phyloP scores from a whole-genome alignment of 176 grass and related monocot species.

The Oryza glumipatula region DNA sequence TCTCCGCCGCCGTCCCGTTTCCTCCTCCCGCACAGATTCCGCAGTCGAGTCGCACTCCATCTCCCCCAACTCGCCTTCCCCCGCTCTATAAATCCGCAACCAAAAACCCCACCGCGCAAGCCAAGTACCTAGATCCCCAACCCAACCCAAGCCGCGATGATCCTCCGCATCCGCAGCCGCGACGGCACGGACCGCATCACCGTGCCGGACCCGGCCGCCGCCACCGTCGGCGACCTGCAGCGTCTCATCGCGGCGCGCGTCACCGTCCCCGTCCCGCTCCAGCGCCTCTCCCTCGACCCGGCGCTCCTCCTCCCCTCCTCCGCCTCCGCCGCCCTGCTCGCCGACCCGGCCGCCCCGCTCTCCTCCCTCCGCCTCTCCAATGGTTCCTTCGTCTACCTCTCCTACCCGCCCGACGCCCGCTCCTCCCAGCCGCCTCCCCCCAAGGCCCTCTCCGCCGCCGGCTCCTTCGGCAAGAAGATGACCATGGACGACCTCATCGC shows the following conservation, averaged over 20 bases:
- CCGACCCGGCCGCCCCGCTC: slow-evolving; percentile 42
- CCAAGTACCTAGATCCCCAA: neutral
- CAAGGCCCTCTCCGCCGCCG: slow-evolving; percentile 50
- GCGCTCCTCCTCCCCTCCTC: slow-evolving; percentile 52
- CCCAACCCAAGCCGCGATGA: slow-evolving; percentile 48
- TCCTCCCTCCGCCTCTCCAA: slow-evolving; percentile 65
- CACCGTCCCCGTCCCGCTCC: slow-evolving; percentile 55
- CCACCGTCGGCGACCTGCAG: slow-evolving; percentile 68
- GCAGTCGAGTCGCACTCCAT: neutral
- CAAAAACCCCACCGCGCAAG: slow-evolving; percentile 19
- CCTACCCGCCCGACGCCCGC: slow-evolving; percentile 44
- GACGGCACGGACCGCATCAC: slow-evolving; percentile 79
- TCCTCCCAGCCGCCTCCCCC: slow-evolving; percentile 49
- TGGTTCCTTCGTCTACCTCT: slow-evolving; percentile 74
- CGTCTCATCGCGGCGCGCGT: slow-evolving; percentile 64
- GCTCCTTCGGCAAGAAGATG: slow-evolving; percentile 90
- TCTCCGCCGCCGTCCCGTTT: slow-evolving; percentile 5
- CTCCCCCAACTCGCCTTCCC: neutral
- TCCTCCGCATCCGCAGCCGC: slow-evolving; percentile 81
- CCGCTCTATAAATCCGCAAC: slow-evolving; percentile 2
- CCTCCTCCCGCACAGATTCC: slow-evolving; percentile 16
- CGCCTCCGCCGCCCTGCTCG: neutral
- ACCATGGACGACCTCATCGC: slow-evolving; percentile 96
- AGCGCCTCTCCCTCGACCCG: slow-evolving; percentile 70
- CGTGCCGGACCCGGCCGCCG: slow-evolving; percentile 48